phyloP scores from a whole-genome alignment of 495 filamentous ascomycete genomes.

The Aspergillus carlsbadensis region DNA sequence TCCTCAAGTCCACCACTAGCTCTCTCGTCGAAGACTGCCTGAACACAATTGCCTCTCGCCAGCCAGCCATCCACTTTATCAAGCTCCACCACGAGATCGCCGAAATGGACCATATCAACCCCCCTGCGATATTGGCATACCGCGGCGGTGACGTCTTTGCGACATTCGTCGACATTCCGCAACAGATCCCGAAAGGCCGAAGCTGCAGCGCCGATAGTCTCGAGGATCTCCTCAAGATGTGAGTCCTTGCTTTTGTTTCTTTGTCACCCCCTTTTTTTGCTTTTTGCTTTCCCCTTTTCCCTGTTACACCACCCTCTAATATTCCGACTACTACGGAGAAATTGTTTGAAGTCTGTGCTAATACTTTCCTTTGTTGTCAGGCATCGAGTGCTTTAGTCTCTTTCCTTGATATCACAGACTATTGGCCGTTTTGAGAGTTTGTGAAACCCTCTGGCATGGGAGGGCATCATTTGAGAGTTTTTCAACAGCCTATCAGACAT shows the following conservation, averaged over 20 bases:
- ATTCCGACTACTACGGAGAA: too few relatives aligned
- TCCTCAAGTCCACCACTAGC: slow-evolving; percentile 68
- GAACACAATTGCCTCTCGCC: slow-evolving; percentile 62
- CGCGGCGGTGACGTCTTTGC: slow-evolving; percentile 85
- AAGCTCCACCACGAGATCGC: slow-evolving; percentile 90
- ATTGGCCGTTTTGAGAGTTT: too few relatives aligned
- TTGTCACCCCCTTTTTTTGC: slow-evolving; percentile 1
- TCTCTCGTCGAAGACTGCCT: slow-evolving; percentile 75
- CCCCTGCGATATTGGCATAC: slow-evolving; percentile 89
- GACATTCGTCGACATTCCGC: slow-evolving; percentile 80
- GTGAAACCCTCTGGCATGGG: too few relatives aligned
- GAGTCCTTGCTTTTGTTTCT: slow-evolving; percentile 22
- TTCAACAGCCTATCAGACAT: too few relatives aligned
- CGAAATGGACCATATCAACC: slow-evolving; percentile 88
- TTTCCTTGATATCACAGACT: not conserved
- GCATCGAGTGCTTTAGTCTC: slow-evolving; percentile 4
- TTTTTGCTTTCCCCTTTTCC: not conserved
- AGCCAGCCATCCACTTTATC: slow-evolving; percentile 77
- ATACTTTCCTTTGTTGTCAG: slow-evolving; percentile 3
- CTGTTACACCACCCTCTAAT: not conserved
- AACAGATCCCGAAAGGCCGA: slow-evolving; percentile 73
- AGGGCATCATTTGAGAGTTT: too few relatives aligned
- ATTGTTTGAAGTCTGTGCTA: not conserved
- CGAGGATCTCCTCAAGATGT: slow-evolving; percentile 62
- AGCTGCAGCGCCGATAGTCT: slow-evolving; percentile 58